A percentile compares a stretch with the other conserved stretches of the same genome.
phyloP scores from a whole-genome alignment of 2,329 filamentous ascomycete species.

The Pseudogymnoascus sp. region DNA sequence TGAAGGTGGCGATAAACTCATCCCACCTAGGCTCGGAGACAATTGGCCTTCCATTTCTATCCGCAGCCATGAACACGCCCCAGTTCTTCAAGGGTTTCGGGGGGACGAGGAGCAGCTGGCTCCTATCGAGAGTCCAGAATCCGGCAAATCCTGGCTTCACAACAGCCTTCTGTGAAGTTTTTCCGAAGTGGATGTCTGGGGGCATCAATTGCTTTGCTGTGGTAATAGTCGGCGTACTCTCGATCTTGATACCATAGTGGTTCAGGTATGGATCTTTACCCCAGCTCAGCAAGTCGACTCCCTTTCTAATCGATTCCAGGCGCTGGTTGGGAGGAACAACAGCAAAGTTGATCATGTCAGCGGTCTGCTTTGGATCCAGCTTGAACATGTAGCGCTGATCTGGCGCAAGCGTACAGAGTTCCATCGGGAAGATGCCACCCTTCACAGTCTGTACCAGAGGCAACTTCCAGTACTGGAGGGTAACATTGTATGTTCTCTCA shows the following conservation, averaged over 20 bases:
- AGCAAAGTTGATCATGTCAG: conserved; percentile 87
- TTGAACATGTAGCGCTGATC: conserved; percentile 59
- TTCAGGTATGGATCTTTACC: conserved; percentile 59
- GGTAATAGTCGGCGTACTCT: conserved; percentile 29
- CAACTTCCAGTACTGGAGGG: conserved; percentile 40
- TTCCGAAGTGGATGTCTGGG: not conserved
- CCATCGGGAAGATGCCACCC: conserved; percentile 53
- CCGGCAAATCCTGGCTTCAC: conserved; percentile 3
- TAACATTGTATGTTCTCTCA: conserved; percentile 44
- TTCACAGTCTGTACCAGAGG: conserved; percentile 53
- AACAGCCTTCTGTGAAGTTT: not conserved
- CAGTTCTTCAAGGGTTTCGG: conserved; percentile 3
- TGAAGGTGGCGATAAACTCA: conserved; percentile 53
- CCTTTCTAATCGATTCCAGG: conserved; percentile 58
- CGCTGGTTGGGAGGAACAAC: conserved; percentile 69
- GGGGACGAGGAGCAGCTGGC: not conserved
- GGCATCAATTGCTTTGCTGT: not conserved
- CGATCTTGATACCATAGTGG: conserved; percentile 68
- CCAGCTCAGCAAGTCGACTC: conserved; percentile 63
- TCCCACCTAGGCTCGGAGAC: not conserved
- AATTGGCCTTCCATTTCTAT: conserved; percentile 2
- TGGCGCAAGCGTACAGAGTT: conserved; percentile 45
- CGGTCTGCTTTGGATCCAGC: conserved; percentile 52
- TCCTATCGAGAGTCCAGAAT: not conserved
- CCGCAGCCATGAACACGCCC: not conserved